Conservation (phyloP, 768 basidiomycete species). For the Leccinum aurantiacum region DNA sequence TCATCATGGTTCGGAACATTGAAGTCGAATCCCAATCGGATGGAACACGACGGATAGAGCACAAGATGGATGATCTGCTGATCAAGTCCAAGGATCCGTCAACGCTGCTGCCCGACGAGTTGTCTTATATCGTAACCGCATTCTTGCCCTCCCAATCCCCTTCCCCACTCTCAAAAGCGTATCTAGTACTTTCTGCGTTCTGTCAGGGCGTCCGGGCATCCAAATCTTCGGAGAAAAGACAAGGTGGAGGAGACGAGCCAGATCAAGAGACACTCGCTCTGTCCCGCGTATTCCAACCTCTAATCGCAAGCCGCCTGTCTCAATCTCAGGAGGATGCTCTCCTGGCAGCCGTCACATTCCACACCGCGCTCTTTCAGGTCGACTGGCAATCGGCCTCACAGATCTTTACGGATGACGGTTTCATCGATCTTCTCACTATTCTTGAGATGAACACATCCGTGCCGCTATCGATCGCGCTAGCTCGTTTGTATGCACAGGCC, state of each 20-base stretch:
- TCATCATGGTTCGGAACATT: constrained; percentile 14
- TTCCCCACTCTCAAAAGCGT: constrained; percentile 62
- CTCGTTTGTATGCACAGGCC: constrained; percentile 75
- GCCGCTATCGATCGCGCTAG: constrained; percentile 56
- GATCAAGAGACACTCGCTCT: constrained; percentile 53
- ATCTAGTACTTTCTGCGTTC: constrained; percentile 64
- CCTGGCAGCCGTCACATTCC: constrained; percentile 59
- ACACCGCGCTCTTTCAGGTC: constrained; percentile 83
- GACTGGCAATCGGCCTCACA: constrained; percentile 64
- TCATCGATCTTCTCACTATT: constrained; percentile 59
- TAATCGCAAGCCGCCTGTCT: constrained; percentile 48
- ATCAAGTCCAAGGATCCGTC: constrained; percentile 34
- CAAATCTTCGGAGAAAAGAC: constrained; percentile 34
- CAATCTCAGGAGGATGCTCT: constrained; percentile 55
- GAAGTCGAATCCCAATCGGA: neutral
- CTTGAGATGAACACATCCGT: constrained; percentile 61
- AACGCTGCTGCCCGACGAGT: constrained; percentile 52
- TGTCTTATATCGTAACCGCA: constrained; percentile 49
- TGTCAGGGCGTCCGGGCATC: constrained; percentile 57
- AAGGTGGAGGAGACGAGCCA: constrained; percentile 37
- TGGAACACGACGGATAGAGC: neutral
- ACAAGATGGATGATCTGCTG: constrained; percentile 32
- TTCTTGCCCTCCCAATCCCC: constrained; percentile 50
- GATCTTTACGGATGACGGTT: constrained; percentile 63
- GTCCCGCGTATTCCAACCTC: constrained; percentile 48